Evolutionary conservation across 23 red algal species (phyloP).

Genomic region (Gracilaria domingensis): DNA sequence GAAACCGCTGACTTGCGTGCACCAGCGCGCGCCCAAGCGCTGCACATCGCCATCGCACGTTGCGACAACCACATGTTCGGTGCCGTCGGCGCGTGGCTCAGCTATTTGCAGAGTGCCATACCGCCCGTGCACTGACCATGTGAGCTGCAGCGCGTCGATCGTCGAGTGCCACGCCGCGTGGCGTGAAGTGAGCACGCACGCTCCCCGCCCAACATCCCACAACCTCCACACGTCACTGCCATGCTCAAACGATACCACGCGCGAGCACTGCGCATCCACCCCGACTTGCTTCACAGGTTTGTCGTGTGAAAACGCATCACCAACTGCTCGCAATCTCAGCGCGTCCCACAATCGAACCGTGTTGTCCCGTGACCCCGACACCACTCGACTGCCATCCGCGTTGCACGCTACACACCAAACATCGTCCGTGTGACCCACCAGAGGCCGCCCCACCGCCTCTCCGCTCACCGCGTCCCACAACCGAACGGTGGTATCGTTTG

Average conservation of each 20-base stretch:
- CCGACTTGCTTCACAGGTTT: not conserved
- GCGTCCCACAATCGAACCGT: slow-evolving; percentile 35
- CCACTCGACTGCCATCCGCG: slow-evolving; percentile 13
- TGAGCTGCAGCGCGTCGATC: slow-evolving; percentile 17
- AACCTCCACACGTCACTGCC: not conserved
- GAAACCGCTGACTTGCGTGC: not conserved
- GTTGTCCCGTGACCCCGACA: slow-evolving; percentile 25
- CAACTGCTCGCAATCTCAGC: not conserved
- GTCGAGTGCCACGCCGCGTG: slow-evolving; percentile 22
- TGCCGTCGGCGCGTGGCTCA: slow-evolving; percentile 2
- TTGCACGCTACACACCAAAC: not conserved
- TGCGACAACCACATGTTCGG: slow-evolving; percentile 8
- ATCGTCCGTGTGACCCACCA: slow-evolving; percentile 7
- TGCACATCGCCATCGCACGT: not conserved
- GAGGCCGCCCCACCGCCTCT: slow-evolving; percentile 10
- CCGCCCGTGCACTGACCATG: not conserved
- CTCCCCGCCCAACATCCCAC: slow-evolving; percentile 2
- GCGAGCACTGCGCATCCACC: slow-evolving; percentile 14
- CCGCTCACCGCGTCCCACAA: slow-evolving; percentile 4
- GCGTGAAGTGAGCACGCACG: slow-evolving; percentile 8
- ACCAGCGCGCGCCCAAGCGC: not conserved
- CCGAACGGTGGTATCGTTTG: slow-evolving; percentile 5
- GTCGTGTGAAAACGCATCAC: not conserved
- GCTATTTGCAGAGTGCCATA: not conserved
- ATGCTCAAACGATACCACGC: slow-evolving; percentile 1